A percentile compares a stretch with the other conserved stretches of the same genome.
Evolutionary conservation across 352 stramenopile species (phyloP).

Genomic region (Globisporangium ultimum): DNA sequence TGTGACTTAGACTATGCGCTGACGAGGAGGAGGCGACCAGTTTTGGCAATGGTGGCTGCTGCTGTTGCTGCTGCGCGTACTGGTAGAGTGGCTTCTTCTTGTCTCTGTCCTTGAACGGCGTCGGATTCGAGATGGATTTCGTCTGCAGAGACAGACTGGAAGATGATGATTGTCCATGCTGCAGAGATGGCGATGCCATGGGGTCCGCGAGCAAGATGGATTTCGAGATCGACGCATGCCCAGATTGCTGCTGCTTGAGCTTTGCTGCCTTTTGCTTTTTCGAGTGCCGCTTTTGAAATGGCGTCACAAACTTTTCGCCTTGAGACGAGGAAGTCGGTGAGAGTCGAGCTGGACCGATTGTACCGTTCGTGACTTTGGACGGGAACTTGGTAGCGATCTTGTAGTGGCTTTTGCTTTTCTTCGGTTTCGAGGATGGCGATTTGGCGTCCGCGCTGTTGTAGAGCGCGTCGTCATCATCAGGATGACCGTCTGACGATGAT

Average conservation of each 20-base stretch:
- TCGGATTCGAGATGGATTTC: constrained; percentile 13
- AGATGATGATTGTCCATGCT: constrained; percentile 1
- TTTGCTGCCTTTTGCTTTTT: constrained; percentile 40
- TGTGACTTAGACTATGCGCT: constrained; percentile 23
- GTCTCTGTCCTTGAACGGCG: constrained; percentile 22
- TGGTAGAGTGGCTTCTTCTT: constrained; percentile 33
- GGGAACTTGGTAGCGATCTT: constrained; percentile 16
- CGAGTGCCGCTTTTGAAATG: constrained; percentile 45
- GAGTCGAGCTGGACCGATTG: constrained; percentile 1
- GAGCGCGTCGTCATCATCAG: constrained; percentile 8
- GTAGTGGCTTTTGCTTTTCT: constrained; percentile 18
- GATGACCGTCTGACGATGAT: constrained; percentile 8
- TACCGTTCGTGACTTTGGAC: constrained; percentile 4
- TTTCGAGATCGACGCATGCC: constrained; percentile 29
- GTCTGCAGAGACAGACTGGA: constrained; percentile 9
- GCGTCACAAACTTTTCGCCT: constrained; percentile 25
- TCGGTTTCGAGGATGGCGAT: constrained; percentile 33
- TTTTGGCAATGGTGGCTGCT: constrained; percentile 46
- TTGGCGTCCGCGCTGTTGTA: constrained; percentile 21
- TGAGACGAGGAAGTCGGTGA: neutral
- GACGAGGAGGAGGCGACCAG: constrained; percentile 32
- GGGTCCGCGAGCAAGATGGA: constrained; percentile 49
- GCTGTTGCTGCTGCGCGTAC: constrained; percentile 17
- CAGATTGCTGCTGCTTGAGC: constrained; percentile 29
- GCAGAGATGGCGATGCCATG: constrained; percentile 3